Conservation (phyloP, 805 yeast species). For the Pichia cabralensis region DNA sequence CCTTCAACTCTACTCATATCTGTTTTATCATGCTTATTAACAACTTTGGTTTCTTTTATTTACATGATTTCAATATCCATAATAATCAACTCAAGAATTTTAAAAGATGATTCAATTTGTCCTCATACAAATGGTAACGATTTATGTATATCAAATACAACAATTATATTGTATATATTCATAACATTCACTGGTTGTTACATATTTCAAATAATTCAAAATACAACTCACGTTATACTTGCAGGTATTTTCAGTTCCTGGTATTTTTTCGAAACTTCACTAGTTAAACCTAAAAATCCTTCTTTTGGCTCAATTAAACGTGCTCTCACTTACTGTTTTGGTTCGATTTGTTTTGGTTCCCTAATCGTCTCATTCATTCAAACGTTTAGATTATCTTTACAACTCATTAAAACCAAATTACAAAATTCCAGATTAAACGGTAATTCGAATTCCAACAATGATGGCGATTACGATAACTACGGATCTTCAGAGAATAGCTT, state of each 20-base stretch:
- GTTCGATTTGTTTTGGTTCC: slow-evolving; percentile 78
- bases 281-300: slow-evolving; percentile 63
- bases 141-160: slow-evolving; percentile 22
- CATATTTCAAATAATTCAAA: slow-evolving; percentile 73
- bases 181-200: slow-evolving; percentile 77
- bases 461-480: slow-evolving; percentile 18
- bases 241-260: slow-evolving; percentile 85
- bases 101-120: slow-evolving; percentile 45
- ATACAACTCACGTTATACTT: slow-evolving; percentile 69
- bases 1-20: slow-evolving; percentile 57
- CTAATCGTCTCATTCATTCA: slow-evolving; percentile 69
- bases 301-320: slow-evolving; percentile 70
- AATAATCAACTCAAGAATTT: slow-evolving; percentile 16
- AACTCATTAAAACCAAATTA: slow-evolving; percentile 37
- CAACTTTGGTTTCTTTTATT: slow-evolving; percentile 53
- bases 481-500: no score
- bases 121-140: slow-evolving; percentile 22
- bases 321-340: slow-evolving; percentile 78
- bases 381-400: slow-evolving; percentile 46
- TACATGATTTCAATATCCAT: slow-evolving; percentile 60
- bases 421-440: slow-evolving; percentile 22
- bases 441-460: slow-evolving; percentile 38
- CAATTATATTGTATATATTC: slow-evolving; percentile 34
- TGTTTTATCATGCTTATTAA: slow-evolving; percentile 28
- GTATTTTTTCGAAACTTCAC: slow-evolving; percentile 54